Percentiles rank a stretch among this genome's conserved stretches.
Evolutionary conservation across 192 early-diverging fungal genomes (phyloP).

Genomic region (Linderina pennispora): DNA sequence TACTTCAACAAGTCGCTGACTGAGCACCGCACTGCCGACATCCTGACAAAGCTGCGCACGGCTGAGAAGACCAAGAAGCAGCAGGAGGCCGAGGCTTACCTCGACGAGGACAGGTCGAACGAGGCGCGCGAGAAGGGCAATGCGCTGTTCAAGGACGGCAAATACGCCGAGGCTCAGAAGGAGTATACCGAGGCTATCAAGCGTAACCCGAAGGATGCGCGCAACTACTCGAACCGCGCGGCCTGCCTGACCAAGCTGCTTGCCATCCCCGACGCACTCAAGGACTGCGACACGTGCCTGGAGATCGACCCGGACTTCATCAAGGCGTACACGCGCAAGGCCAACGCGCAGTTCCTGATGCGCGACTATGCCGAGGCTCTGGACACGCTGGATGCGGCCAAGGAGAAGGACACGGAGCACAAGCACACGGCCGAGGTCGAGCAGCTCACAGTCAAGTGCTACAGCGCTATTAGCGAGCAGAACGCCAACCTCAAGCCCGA

Average conservation of each 20-base stretch:
- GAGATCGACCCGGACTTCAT: constrained; percentile 80
- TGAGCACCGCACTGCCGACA: constrained; percentile 93
- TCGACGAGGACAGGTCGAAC: constrained; percentile 71
- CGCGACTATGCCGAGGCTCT: constrained; percentile 82
- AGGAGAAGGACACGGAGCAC: constrained; percentile 70
- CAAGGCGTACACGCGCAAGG: constrained; percentile 96
- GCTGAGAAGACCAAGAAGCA: constrained; percentile 75
- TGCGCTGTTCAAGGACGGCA: constrained; percentile 82
- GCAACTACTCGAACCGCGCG: constrained; percentile 94
- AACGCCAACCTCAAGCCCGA: constrained; percentile 54
- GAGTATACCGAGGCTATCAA: constrained; percentile 96
- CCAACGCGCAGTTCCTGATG: constrained; percentile 79
- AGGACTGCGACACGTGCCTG: constrained; percentile 90
- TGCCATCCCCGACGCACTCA: constrained; percentile 89
- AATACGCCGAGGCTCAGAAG: constrained; percentile 82
- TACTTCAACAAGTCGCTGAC: constrained; percentile 89
- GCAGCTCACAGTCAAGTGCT: constrained; percentile 71
- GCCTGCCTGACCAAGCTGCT: constrained; percentile 93
- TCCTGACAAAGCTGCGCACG: constrained; percentile 82
- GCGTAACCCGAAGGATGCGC: constrained; percentile 84
- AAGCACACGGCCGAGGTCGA: constrained; percentile 86
- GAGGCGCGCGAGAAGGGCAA: constrained; percentile 94
- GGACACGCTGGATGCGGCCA: constrained; percentile 74
- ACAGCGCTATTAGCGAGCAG: constrained; percentile 64
- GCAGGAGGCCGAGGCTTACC: constrained; percentile 81